These are phyloP conservation scores for Tulasnella sp. DNA, from an alignment of 768 basidiomycete species.

Conservation along the genomic window DNA sequence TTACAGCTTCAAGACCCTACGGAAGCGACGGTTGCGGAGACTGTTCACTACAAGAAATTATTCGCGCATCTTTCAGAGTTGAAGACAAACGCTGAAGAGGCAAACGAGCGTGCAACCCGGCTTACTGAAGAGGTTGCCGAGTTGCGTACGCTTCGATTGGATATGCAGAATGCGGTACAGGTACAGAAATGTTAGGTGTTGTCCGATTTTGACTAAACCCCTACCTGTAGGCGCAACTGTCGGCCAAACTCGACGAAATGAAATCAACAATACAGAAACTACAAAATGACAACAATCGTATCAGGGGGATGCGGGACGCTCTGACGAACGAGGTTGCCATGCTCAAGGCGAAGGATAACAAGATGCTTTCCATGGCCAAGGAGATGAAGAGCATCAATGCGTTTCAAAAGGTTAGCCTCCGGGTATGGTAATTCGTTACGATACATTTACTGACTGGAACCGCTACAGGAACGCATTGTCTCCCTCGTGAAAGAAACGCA, in stretches of 20 bases:
- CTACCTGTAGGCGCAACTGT: conserved; percentile 30
- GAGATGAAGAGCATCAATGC: conserved; percentile 47
- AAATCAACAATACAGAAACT: conserved; percentile 47
- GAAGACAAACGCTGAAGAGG: conserved; percentile 34
- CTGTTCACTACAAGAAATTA: conserved; percentile 43
- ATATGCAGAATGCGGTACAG: conserved; percentile 17
- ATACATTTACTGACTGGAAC: background rate
- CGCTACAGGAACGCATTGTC: conserved; percentile 54
- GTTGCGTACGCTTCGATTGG: conserved; percentile 20
- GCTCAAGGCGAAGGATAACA: conserved; percentile 35
- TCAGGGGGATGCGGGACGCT: conserved; percentile 64
- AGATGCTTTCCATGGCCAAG: conserved; percentile 34
- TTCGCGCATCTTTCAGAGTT: conserved; percentile 41
- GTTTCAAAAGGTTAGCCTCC: conserved; percentile 24
- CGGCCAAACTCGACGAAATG: conserved; percentile 49
- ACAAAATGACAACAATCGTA: conserved; percentile 50
- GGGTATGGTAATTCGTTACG: background rate
- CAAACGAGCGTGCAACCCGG: conserved; percentile 28
- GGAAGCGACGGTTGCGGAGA: conserved; percentile 36
- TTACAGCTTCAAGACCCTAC: conserved; percentile 24
- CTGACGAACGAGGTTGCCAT: conserved; percentile 51
- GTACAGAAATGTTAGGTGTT: conserved; percentile 5
- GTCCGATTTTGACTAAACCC: background rate
- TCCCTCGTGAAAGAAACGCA: conserved; percentile 59
- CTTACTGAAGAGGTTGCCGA: conserved; percentile 20